Conservation (phyloP, 2,329 filamentous ascomycete species). For the Beauveria rudraprayagi region DNA sequence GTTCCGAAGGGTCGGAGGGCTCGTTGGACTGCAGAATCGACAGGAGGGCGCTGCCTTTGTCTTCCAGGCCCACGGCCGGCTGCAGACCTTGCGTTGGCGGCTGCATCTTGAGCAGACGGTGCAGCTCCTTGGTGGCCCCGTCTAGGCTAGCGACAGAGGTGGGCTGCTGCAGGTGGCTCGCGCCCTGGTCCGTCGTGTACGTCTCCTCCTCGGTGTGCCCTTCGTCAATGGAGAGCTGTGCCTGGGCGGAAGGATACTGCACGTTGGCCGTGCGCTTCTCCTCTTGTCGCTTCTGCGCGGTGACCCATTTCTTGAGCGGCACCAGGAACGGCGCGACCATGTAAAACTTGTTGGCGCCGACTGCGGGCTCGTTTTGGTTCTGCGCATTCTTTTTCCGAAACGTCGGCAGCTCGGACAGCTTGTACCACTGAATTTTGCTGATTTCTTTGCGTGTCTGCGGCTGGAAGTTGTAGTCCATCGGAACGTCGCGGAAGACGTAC, state of each 20-base stretch:
- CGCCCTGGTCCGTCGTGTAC: conserved; percentile 25
- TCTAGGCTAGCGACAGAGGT: conserved; percentile 37
- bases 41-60: conserved; percentile 44
- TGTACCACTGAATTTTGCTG: conserved; percentile 94
- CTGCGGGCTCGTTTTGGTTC: conserved; percentile 46
- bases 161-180: conserved; percentile 20
- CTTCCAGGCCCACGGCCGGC: conserved; percentile 19
- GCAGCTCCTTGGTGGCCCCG: conserved; percentile 44
- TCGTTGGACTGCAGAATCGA: conserved; percentile 41
- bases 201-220: conserved; percentile 55
- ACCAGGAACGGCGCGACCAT: conserved; percentile 94
- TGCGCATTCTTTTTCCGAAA: conserved; percentile 61
- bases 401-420: conserved; percentile 76
- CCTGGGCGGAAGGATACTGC: conserved; percentile 33
- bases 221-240: conserved; percentile 41
- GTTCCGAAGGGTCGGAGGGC: conserved; percentile 11
- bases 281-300: conserved; percentile 72
- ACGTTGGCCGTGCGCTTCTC: conserved; percentile 35
- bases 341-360: conserved; percentile 84
- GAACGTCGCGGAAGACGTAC: conserved; percentile 84
- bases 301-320: conserved; percentile 82
- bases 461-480: conserved; percentile 79
- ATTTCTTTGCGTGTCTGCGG: conserved; percentile 94
- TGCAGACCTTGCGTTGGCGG: conserved; percentile 43
- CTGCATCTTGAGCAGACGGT: conserved; percentile 48